phyloP scores from a whole-genome alignment of 257 asterid species.

The Datura wrightii region DNA sequence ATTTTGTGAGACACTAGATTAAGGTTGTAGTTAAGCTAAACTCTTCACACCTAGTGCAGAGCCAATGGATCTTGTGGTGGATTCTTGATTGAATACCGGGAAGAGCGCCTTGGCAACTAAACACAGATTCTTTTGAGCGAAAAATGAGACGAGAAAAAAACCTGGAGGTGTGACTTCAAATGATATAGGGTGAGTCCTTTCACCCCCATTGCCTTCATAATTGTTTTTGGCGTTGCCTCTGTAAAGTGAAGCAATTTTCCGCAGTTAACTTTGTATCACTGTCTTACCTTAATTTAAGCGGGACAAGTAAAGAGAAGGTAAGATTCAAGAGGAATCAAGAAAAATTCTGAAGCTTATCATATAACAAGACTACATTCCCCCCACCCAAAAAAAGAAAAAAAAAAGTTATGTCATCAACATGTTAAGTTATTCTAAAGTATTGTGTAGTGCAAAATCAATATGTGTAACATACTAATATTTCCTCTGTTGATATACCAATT shows the following conservation, averaged over 20 bases:
- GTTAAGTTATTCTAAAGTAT: not conserved
- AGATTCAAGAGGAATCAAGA: not conserved
- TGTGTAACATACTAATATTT: not conserved
- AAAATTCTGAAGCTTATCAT: not conserved
- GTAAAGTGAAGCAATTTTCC: conserved; percentile 40
- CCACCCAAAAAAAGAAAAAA: not conserved
- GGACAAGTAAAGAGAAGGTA: conserved; percentile 2
- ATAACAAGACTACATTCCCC: not conserved
- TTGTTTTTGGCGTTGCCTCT: conserved; percentile 93
- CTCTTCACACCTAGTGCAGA: not conserved
- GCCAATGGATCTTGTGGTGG: not conserved
- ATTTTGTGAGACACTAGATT: not conserved
- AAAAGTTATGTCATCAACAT: not conserved
- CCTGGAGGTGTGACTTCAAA: conserved; percentile 98
- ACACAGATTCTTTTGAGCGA: not conserved
- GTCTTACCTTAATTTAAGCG: not conserved
- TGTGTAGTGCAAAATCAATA: not conserved
- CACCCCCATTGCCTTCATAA: conserved; percentile 91
- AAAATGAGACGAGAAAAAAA: conserved; percentile 24
- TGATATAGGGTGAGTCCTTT: conserved; percentile 95
- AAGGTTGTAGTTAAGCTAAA: not conserved
- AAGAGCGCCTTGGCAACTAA: not conserved
- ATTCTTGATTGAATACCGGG: not conserved
- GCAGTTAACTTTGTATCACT: not conserved
- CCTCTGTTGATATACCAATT: not conserved